These are phyloP conservation scores for Saccharomycopsis sp. DNA, from an alignment of 805 yeast genomes.

Conservation along the genomic window DNA sequence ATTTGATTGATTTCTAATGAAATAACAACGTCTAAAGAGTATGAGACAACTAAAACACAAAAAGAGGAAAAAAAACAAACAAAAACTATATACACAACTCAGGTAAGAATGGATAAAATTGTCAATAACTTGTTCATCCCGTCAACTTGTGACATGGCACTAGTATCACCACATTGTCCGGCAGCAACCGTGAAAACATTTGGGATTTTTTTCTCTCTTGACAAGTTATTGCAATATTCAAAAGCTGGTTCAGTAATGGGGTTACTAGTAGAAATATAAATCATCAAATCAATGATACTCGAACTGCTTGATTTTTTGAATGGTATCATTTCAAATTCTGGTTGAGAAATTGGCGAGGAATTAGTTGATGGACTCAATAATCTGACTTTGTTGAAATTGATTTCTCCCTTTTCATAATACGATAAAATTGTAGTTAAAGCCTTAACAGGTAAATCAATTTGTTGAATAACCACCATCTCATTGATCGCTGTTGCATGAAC, in stretches of 20 bases:
- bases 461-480: constrained; percentile 63
- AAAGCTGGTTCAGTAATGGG: constrained; percentile 62
- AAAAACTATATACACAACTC: neutral
- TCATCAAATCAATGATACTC: constrained; percentile 9
- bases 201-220: constrained; percentile 28
- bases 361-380: constrained; percentile 25
- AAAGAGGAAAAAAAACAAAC: neutral
- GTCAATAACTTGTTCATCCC: constrained; percentile 63
- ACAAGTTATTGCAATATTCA: constrained; percentile 38
- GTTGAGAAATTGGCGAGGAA: constrained; percentile 20
- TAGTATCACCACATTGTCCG: constrained; percentile 39
- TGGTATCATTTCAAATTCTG: constrained; percentile 5
- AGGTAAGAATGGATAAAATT: constrained; percentile 26
- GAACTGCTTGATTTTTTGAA: neutral
- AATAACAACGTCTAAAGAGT: neutral
- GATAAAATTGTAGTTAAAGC: constrained; percentile 45
- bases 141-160: constrained; percentile 52
- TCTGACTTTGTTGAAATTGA: constrained; percentile 19
- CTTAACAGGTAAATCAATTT: constrained; percentile 43
- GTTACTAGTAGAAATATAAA: constrained; percentile 14
- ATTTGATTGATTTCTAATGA: neutral
- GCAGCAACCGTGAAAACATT: constrained; percentile 52
- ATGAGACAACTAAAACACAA: too few species aligned
- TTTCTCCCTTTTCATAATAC: constrained; percentile 23
- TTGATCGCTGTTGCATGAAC: constrained; percentile 72